Percentiles rank a stretch among this genome's conserved stretches.
Conservation (phyloP, 495 filamentous ascomycete genomes). For the Penicillium simplicissimum region DNA sequence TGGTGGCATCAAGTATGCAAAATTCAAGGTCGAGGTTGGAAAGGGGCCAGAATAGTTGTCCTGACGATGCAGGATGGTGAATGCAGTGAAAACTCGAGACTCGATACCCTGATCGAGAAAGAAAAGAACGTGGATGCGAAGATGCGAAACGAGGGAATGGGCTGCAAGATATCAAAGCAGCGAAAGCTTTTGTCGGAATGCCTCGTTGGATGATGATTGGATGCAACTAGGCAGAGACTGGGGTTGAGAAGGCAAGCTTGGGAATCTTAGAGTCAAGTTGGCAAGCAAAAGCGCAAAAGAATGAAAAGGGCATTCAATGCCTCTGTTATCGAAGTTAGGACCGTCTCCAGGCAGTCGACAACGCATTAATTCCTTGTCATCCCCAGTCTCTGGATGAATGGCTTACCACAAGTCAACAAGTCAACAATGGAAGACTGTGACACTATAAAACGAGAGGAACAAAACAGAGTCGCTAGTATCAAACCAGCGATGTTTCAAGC, state of each 20-base stretch:
- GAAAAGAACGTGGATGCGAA: constrained; percentile 14
- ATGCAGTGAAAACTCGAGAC: not conserved
- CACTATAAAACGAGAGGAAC: constrained; percentile 21
- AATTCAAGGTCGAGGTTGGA: not conserved
- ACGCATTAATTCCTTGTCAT: not conserved
- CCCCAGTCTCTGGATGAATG: not conserved
- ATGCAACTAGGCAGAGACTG: constrained; percentile 19
- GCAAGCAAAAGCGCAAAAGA: constrained; percentile 25
- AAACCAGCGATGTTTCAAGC: constrained; percentile 31
- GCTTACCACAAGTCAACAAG: constrained; percentile 14
- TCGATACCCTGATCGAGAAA: constrained; percentile 25
- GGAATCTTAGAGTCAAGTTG: constrained; percentile 13
- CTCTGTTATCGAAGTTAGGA: constrained; percentile 23
- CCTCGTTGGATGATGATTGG: constrained; percentile 8
- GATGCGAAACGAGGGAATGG: constrained; percentile 11
- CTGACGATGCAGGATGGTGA: not conserved
- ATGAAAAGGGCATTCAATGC: constrained; percentile 44
- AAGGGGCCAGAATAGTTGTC: not conserved
- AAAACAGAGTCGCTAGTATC: constrained; percentile 25
- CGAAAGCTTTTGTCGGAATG: constrained; percentile 12
- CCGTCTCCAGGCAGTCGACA: not conserved
- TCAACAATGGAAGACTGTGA: constrained; percentile 6
- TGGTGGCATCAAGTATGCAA: constrained; percentile 7
- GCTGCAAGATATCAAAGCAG: constrained; percentile 10
- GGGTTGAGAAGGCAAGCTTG: constrained; percentile 11